Evolutionary conservation across 345 rosid genomes (phyloP), one percentile per base, ranked within the genome.

Genomic region (Hypericum perforatum): DNA sequence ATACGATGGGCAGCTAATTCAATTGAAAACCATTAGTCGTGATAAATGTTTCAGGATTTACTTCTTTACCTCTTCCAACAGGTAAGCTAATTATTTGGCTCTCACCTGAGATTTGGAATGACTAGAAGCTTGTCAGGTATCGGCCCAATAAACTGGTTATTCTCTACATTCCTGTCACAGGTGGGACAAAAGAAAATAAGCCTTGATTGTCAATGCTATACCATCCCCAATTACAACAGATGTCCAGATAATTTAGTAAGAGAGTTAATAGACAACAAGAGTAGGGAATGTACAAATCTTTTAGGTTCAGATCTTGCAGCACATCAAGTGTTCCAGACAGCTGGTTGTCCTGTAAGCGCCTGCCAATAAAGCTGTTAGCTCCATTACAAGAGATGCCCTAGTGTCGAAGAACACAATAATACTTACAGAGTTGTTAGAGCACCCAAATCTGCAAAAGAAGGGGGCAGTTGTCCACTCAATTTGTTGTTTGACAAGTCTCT

Each of bases 401-500:
- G 29, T 9, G 5, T 32, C 32, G 41, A 40, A 1, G 41, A 40
- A 1, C 5, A 9, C 57, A 16, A 41, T 8, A 43, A 60, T 45
- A 72, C 95, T 72, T 66, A 94, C 99, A 94, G 75, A 37, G 97
- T 85, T 53, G 87, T 84, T 47, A 94, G 70, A 43, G 67, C 46
- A 62, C 67, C 62, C 72, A 84, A 61, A 71, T 63, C 75, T 68
- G 57, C 74, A 76, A 89, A 58, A 53, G 99, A 89, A 11, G 83
- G 66, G 67, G 99, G 97, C 58, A 94, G 77, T 50, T 68, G 53
- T 55, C 95, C 99, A 14, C 87, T 89, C 72, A 94, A 62, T 61
- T 80, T 94, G 76, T 94, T 94, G 62, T 39, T 72, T 7, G 97
- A 89, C 60, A 88, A 53, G 69, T 94, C 99, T 40, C 99, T 94